Percentiles rank a stretch among this genome's conserved stretches.
Conservation (phyloP, 495 filamentous ascomycete species). For the Aspergillus steynii region DNA sequence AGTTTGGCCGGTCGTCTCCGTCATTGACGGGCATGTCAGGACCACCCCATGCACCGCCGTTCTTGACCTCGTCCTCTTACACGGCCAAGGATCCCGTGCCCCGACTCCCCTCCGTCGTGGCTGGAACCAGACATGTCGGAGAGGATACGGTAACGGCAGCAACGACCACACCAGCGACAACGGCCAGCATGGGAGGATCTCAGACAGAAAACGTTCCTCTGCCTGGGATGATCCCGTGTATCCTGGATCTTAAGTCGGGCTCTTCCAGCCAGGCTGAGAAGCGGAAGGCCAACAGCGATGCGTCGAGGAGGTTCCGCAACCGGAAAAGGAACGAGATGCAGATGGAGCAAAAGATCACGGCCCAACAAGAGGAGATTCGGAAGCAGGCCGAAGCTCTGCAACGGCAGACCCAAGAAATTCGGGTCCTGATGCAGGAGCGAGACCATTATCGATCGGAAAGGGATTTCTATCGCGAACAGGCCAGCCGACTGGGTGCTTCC, state of each 20-base stretch:
- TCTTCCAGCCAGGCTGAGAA: slow-evolving; percentile 90
- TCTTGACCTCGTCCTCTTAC: slow-evolving; percentile 24
- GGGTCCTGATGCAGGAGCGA: slow-evolving; percentile 52
- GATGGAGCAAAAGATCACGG: slow-evolving; percentile 57
- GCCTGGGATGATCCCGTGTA: slow-evolving; percentile 61
- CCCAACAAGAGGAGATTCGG: slow-evolving; percentile 60
- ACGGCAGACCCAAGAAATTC: slow-evolving; percentile 61
- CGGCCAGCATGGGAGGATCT: slow-evolving; percentile 38
- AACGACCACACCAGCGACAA: not conserved
- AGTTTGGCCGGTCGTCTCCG: slow-evolving; percentile 50
- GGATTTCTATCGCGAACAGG: slow-evolving; percentile 66
- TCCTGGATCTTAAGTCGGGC: slow-evolving; percentile 69
- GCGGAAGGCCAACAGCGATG: slow-evolving; percentile 88
- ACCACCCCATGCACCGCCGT: slow-evolving; percentile 20
- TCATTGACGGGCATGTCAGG: slow-evolving; percentile 29
- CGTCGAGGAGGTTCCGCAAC: slow-evolving; percentile 85
- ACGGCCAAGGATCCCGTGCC: slow-evolving; percentile 29
- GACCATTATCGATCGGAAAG: slow-evolving; percentile 60
- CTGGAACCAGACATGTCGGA: slow-evolving; percentile 30
- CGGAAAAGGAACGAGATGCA: slow-evolving; percentile 88
- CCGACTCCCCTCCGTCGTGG: slow-evolving; percentile 26
- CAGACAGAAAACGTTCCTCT: slow-evolving; percentile 34
- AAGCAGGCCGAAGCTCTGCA: slow-evolving; percentile 52
- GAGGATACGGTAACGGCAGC: slow-evolving; percentile 23
- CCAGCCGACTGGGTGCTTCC: slow-evolving; percentile 52